Percentiles rank a stretch among this genome's conserved stretches.
Conservation (phyloP, 257 asterid genomes). For the Capsicum pubescens region DNA sequence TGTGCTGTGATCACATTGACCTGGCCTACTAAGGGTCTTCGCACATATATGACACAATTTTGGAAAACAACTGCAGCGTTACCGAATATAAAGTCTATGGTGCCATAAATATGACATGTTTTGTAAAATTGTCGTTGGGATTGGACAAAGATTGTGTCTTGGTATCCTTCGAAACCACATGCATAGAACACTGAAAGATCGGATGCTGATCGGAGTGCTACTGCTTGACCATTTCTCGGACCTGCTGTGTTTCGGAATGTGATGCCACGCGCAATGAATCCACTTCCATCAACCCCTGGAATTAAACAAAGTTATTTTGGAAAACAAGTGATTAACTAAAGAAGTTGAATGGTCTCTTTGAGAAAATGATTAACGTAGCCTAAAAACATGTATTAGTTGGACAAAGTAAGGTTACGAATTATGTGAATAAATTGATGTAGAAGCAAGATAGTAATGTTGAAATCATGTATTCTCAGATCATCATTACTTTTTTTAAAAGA, state of each 20-base stretch:
- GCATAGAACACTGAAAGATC: slow-evolving; percentile 44
- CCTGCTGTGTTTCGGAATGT: slow-evolving; percentile 54
- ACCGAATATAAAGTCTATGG: slow-evolving; percentile 54
- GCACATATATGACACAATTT: slow-evolving; percentile 33
- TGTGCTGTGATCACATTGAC: slow-evolving; percentile 42
- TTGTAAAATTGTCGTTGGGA: slow-evolving; percentile 45
- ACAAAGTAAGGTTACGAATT: background rate
- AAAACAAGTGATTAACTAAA: background rate
- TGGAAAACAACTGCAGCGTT: slow-evolving; percentile 45
- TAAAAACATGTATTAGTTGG: background rate
- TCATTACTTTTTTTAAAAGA: background rate
- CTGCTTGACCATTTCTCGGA: slow-evolving; percentile 40
- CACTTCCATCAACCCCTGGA: slow-evolving; percentile 43
- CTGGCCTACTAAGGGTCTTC: slow-evolving; percentile 39
- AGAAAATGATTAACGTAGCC: background rate
- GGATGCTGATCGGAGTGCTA: slow-evolving; percentile 42
- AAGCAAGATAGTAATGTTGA: slow-evolving; percentile 14
- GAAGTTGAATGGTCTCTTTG: background rate
- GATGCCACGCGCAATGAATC: slow-evolving; percentile 50
- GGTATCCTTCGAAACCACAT: slow-evolving; percentile 47
- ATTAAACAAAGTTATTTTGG: background rate
- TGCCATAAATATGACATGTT: slow-evolving; percentile 45
- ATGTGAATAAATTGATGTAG: background rate
- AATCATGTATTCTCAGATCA: background rate
- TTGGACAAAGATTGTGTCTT: slow-evolving; percentile 47